phyloP scores from a whole-genome alignment of 2,329 filamentous ascomycete genomes.

The Talaromyces sp. region DNA sequence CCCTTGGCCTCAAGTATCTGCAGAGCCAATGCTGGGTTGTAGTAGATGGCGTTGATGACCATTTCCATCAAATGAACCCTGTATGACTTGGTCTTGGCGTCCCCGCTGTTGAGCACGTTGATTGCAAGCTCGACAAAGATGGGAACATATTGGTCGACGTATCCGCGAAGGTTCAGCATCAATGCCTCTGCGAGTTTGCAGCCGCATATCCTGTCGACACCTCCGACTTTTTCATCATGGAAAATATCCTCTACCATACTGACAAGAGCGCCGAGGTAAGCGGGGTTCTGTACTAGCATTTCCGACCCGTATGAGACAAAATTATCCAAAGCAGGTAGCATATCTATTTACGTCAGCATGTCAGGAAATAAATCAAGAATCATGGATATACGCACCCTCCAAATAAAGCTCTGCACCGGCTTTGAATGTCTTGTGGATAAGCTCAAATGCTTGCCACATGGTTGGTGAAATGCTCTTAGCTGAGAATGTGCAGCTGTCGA shows the following conservation, averaged over 20 bases:
- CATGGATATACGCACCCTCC: constrained; percentile 50
- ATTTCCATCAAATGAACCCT: constrained; percentile 97
- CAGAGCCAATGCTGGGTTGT: constrained; percentile 82
- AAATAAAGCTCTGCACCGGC: constrained; percentile 94
- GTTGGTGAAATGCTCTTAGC: constrained; percentile 92
- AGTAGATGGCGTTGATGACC: constrained; percentile 97
- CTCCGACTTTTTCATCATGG: constrained; percentile 83
- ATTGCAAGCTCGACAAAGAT: constrained; percentile 89
- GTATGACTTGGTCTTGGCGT: constrained; percentile 87
- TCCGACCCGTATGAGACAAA: constrained; percentile 89
- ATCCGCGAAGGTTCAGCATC: constrained; percentile 88
- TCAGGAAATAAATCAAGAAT: neutral
- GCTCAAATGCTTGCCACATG: constrained; percentile 98
- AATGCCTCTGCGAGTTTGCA: constrained; percentile 97
- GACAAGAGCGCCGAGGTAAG: constrained; percentile 82
- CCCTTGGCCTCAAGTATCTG: constrained; percentile 84
- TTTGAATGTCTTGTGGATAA: constrained; percentile 96
- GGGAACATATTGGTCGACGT: constrained; percentile 82
- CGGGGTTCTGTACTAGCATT: constrained; percentile 74
- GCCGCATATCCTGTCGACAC: constrained; percentile 91
- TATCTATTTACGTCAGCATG: constrained; percentile 55
- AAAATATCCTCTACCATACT: constrained; percentile 97
- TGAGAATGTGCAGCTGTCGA: constrained; percentile 97
- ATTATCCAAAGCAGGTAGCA: constrained; percentile 97
- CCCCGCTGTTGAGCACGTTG: constrained; percentile 67